Evolutionary conservation across 306 rosid species (phyloP).

Genomic region (Herpetospermum pedunculosum): DNA sequence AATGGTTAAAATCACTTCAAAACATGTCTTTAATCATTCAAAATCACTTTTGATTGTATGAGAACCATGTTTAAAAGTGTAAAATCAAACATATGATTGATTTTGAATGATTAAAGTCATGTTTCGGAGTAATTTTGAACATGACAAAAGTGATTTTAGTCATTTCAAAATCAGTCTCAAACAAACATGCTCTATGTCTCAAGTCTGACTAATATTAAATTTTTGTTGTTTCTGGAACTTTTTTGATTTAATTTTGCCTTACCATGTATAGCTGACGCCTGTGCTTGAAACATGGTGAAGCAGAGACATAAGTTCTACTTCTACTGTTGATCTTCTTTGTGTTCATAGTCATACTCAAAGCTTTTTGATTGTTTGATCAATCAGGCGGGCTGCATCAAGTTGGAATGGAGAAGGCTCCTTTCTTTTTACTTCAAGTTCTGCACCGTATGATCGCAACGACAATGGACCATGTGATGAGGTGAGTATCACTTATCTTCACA

Average conservation of each 20-base stretch:
- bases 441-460: constrained; percentile 71
- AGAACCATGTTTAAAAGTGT: no score
- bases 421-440: constrained; percentile 86
- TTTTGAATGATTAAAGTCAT: no score
- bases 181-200: no score
- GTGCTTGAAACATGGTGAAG: neutral
- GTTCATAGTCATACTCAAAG: neutral
- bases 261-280: neutral
- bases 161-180: no score
- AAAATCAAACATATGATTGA: no score
- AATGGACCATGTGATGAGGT: constrained; percentile 92
- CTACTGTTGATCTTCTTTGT: neutral
- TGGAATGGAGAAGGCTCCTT: constrained; percentile 90
- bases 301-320: neutral
- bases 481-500: constrained; percentile 14
- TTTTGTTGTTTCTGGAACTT: neutral
- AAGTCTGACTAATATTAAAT: no score
- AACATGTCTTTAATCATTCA: no score
- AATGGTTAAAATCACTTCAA: no score
- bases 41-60: no score
- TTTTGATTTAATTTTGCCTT: neutral
- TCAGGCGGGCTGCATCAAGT: constrained; percentile 53
- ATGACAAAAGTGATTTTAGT: no score
- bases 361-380: constrained; percentile 15
- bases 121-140: no score